Conservation (phyloP, 148 eudicot species). For the Chenopodium suecicum region DNA sequence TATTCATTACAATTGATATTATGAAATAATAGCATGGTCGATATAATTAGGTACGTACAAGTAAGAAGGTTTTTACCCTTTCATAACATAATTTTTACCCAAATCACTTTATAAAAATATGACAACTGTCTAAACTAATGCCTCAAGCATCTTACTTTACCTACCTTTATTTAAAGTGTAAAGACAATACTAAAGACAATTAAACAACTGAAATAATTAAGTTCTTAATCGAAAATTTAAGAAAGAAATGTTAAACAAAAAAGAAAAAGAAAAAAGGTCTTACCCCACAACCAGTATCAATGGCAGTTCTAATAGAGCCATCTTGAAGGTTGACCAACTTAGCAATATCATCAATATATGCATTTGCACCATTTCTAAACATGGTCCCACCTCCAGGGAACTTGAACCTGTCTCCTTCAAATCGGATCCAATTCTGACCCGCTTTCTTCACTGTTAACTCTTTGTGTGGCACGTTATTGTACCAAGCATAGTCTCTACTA, state of each 20-base stretch:
- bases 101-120: too few relatives aligned
- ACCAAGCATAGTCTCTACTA: slow-evolving; percentile 72
- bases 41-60: too few relatives aligned
- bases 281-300: slow-evolving; percentile 96
- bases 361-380: slow-evolving; percentile 73
- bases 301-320: slow-evolving; percentile 76
- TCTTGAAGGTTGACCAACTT: slow-evolving; percentile 52
- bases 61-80: too few relatives aligned
- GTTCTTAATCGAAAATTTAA: too few relatives aligned
- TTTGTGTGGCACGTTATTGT: slow-evolving; percentile 67
- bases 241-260: not conserved
- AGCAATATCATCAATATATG: slow-evolving; percentile 66
- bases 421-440: slow-evolving; percentile 72
- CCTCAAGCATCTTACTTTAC: not conserved
- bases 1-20: too few relatives aligned
- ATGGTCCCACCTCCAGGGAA: slow-evolving; percentile 97
- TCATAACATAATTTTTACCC: too few relatives aligned
- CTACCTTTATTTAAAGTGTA: not conserved
- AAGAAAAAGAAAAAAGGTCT: not conserved
- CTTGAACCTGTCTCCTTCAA: slow-evolving; percentile 63
- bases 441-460: slow-evolving; percentile 74
- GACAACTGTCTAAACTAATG: too few relatives aligned
- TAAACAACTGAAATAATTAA: too few relatives aligned
- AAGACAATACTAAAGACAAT: not conserved
- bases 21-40: too few relatives aligned